Evolutionary conservation across 2,329 filamentous ascomycete genomes (phyloP).

Genomic region (Ceratocystis smalleyi): DNA sequence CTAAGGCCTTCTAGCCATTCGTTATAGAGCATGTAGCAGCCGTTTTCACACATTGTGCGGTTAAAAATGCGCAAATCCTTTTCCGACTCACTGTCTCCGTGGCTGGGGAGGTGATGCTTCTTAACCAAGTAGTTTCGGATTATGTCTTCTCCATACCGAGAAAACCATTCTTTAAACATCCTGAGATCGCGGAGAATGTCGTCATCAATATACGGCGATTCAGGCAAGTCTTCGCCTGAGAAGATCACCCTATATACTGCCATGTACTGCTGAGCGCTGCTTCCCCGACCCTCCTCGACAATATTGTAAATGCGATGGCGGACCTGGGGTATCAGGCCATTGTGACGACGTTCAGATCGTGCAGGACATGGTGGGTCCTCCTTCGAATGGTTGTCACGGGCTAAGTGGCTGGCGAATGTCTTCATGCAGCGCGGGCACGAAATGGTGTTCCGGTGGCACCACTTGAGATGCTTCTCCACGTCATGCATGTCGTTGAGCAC

Average conservation of each 20-base stretch:
- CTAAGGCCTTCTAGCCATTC: background rate
- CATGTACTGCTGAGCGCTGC: background rate
- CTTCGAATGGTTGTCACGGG: conserved; percentile 10
- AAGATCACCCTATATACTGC: conserved; percentile 12
- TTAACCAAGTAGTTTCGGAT: background rate
- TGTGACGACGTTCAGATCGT: background rate
- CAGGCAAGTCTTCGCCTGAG: background rate
- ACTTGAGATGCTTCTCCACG: conserved; percentile 8
- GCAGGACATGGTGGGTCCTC: conserved; percentile 10
- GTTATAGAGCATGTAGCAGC: conserved; percentile 4
- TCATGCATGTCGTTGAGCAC: conserved; percentile 10
- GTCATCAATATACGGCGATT: background rate
- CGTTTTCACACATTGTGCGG: conserved; percentile 4
- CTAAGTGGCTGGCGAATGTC: conserved; percentile 8
- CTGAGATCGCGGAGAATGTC: conserved; percentile 6
- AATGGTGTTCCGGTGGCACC: conserved; percentile 16
- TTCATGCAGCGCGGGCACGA: conserved; percentile 13
- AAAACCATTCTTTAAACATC: conserved; percentile 6
- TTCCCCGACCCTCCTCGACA: background rate
- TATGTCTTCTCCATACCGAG: background rate
- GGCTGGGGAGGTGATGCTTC: background rate
- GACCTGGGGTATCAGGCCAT: background rate
- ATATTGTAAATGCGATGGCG: conserved; percentile 6
- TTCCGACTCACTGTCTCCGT: background rate
- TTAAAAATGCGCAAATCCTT: conserved; percentile 5